Percentiles rank a stretch among this genome's conserved stretches.
Evolutionary conservation across 495 filamentous ascomycete species (phyloP).

Genomic region (Cercophora samala): DNA sequence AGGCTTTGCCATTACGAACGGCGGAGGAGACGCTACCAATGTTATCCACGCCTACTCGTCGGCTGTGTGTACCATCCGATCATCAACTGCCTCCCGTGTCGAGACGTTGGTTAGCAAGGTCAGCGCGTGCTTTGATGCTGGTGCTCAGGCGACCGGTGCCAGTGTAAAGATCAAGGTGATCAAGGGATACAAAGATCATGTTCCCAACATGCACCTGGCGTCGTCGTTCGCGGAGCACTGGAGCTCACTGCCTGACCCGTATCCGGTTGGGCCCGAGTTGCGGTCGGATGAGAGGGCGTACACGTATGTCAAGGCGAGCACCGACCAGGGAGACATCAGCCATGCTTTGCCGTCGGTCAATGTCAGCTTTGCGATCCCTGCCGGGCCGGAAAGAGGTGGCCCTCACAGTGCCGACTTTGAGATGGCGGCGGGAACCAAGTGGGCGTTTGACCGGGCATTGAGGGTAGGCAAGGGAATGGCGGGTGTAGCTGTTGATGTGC

Average conservation of each 20-base stretch:
- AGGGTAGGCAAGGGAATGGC: constrained; percentile 56
- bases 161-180: constrained; percentile 44
- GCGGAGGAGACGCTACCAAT: constrained; percentile 59
- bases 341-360: constrained; percentile 61
- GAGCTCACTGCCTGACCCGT: constrained; percentile 40
- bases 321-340: constrained; percentile 62
- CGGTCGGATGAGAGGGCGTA: constrained; percentile 4
- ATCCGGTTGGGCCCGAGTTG: constrained; percentile 21
- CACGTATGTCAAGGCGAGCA: constrained; percentile 42
- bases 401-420: constrained; percentile 62
- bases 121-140: constrained; percentile 57
- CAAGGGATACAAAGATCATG: constrained; percentile 57
- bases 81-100: constrained; percentile 46
- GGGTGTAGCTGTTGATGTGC: constrained; percentile 52
- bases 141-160: constrained; percentile 59
- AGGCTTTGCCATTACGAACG: constrained; percentile 56
- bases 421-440: constrained; percentile 51
- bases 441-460: constrained; percentile 50
- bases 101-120: constrained; percentile 51
- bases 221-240: constrained; percentile 52
- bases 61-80: constrained; percentile 51
- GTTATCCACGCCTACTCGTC: constrained; percentile 58
- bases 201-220: constrained; percentile 57
- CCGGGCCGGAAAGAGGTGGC: constrained; percentile 42
- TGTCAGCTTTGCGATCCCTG: constrained; percentile 53